Base-by-base conservation (phyloP, 2,329 filamentous ascomycete genomes). In the Cladophialophora carrionii region DNA sequence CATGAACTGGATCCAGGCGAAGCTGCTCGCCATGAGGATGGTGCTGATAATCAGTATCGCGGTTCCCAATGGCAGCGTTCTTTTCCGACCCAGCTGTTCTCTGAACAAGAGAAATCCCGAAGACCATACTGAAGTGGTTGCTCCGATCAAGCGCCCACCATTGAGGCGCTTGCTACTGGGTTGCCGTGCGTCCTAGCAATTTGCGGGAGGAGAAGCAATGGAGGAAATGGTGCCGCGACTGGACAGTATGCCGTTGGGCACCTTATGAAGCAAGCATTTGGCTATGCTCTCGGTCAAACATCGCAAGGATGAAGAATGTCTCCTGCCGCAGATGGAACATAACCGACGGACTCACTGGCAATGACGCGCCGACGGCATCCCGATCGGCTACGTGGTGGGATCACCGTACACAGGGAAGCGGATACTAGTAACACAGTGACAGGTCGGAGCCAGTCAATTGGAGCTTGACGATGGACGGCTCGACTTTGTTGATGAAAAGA, bases 31-130 rank as follows among this genome's bases (percentile, higher is more conserved):
- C 67, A 78, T 76, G 59, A 79, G 77, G 52, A 76, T 63, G n/a
- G 78, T 76, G 54, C 77, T 77, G 54, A 79, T 60, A 10, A 78
- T 75, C 76, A 79, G 76, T 66, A 88, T 83, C 48, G 84, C 74
- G 22, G 84, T 81, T 54, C 86, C 86, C 49, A 83, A 78, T 69
- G 87, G 86, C 66, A 84, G 82, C 8, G 84, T 82, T 67, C 74
- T 78, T 14, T 75, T 75, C 63, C 77, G 76, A 32, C 77, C 77
- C 20, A 75, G 71, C 29, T 63, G 60, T 52, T 78, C 76, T 6
- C 67, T 65, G n/a, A 69, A 68, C 29, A 69, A 56, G 14, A 70
- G 52, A 29, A 66, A 71, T 10, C 66, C 69, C 12, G 68, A 57
- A 12, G 61, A 64, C 49, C 56, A 67, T 46, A 58, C 57, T 12